These are phyloP conservation scores for Psilocybe subaeruginosa DNA, from an alignment of 768 basidiomycete species.

Conservation along the genomic window DNA sequence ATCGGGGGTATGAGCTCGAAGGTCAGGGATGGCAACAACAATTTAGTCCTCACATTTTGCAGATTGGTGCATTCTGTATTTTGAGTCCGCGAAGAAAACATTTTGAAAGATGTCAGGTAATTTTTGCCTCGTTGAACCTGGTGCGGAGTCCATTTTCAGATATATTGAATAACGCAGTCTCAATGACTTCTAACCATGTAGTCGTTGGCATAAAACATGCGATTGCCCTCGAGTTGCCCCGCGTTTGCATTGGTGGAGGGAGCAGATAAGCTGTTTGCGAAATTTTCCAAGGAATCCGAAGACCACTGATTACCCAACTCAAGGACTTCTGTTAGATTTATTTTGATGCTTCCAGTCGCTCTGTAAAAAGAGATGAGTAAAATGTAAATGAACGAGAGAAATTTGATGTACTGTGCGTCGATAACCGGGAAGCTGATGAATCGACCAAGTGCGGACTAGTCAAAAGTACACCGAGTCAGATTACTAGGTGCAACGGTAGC, in stretches of 20 bases:
- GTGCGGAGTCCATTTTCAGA: conserved; percentile 1
- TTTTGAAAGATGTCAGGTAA: conserved; percentile 64
- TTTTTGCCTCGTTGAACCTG: conserved; percentile 65
- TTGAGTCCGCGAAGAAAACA: conserved; percentile 59
- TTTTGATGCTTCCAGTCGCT: conserved; percentile 57
- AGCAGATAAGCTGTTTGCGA: conserved; percentile 39
- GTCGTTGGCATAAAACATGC: conserved; percentile 68
- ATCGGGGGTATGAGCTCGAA: conserved; percentile 1
- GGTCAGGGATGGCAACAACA: background rate
- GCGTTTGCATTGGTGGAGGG: conserved; percentile 51
- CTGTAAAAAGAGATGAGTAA: conserved; percentile 28
- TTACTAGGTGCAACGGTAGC: conserved; percentile 3
- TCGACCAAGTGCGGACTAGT: conserved; percentile 62
- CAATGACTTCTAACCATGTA: conserved; percentile 55
- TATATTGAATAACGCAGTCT: background rate
- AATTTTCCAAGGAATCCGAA: conserved; percentile 41
- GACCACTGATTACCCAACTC: conserved; percentile 56
- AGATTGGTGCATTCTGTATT: conserved; percentile 71
- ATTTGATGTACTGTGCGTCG: conserved; percentile 39
- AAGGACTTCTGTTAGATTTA: conserved; percentile 56
- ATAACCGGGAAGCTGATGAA: conserved; percentile 69
- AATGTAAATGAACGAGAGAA: background rate
- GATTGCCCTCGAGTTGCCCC: conserved; percentile 56
- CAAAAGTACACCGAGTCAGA: background rate
- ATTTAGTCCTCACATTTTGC: conserved; percentile 51